Conservation (phyloP, 345 rosid genomes). For the Moricandia moricandioides region DNA sequence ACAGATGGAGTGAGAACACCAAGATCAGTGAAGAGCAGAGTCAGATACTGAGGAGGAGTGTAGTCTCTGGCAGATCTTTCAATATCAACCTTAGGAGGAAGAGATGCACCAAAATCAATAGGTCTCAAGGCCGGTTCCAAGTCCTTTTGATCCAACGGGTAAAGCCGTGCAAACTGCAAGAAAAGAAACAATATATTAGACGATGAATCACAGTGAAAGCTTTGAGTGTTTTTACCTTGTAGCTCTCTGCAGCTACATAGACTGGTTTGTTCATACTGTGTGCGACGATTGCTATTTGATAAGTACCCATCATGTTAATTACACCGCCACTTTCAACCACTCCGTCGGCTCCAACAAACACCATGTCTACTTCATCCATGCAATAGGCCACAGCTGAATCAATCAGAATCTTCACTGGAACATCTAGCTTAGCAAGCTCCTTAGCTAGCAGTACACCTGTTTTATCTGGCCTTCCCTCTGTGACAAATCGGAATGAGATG, state of each 20-base stretch:
- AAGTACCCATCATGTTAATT: too few relatives aligned
- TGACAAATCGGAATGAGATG: too few relatives aligned
- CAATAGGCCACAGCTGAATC: too few relatives aligned
- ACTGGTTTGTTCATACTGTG: constrained; percentile 93
- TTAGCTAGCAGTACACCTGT: too few relatives aligned
- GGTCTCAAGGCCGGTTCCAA: constrained; percentile 69
- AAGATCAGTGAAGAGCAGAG: constrained; percentile 86
- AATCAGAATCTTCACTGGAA: too few relatives aligned
- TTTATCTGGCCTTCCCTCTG: too few relatives aligned
- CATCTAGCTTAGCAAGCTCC: too few relatives aligned
- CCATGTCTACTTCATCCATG: too few relatives aligned
- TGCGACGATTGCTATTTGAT: constrained; percentile 42
- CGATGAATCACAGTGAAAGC: constrained; percentile 39
- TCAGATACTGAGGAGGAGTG: constrained; percentile 85
- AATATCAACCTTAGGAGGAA: constrained; percentile 80
- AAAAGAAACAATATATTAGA: not conserved
- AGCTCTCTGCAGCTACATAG: constrained; percentile 96
- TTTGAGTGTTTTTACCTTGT: constrained; percentile 55
- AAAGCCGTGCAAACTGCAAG: constrained; percentile 86
- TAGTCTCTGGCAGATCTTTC: constrained; percentile 89
- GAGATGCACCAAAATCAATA: constrained; percentile 80
- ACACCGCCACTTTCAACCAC: too few relatives aligned
- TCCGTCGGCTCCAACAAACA: too few relatives aligned
- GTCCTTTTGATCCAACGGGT: constrained; percentile 92
- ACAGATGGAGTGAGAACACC: constrained; percentile 94